Evolutionary conservation across 371 early-diverging fungal genomes (phyloP).

Genomic region (Nematocida ironsii): DNA sequence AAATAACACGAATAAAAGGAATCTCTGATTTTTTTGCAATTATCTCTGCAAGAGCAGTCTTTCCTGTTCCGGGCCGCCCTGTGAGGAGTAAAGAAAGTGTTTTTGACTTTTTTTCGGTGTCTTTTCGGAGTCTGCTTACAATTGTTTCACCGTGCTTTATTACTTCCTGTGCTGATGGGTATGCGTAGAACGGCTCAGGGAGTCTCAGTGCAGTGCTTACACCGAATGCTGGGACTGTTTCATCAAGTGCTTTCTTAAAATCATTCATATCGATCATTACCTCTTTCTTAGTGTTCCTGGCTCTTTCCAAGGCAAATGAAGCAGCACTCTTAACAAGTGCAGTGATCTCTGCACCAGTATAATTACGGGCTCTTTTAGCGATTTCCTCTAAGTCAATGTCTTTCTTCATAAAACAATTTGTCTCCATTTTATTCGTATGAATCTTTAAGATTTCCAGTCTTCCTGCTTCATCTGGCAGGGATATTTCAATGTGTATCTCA

Average conservation of each 20-base stretch:
- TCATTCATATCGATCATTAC: conserved; percentile 85
- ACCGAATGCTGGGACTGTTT: conserved; percentile 95
- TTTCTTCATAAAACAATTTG: conserved; percentile 77
- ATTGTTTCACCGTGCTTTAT: conserved; percentile 74
- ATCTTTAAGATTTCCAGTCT: conserved; percentile 79
- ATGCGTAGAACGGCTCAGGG: conserved; percentile 75
- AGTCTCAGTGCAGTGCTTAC: conserved; percentile 71
- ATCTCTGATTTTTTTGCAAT: conserved; percentile 86
- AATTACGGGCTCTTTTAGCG: conserved; percentile 89
- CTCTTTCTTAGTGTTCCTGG: conserved; percentile 74
- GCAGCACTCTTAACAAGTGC: conserved; percentile 93
- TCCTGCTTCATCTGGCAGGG: conserved; percentile 75
- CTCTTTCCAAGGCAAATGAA: conserved; percentile 96
- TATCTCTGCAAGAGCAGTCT: conserved; percentile 91
- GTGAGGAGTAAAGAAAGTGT: conserved; percentile 74
- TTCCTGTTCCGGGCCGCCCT: conserved; percentile 84
- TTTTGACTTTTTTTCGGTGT: conserved; percentile 65
- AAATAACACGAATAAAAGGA: conserved; percentile 94
- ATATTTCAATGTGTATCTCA: conserved; percentile 71
- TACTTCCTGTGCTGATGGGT: conserved; percentile 79
- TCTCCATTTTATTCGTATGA: conserved; percentile 79
- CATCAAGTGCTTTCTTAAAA: conserved; percentile 85
- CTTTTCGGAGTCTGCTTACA: conserved; percentile 68
- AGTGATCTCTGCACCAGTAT: conserved; percentile 96
- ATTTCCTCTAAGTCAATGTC: conserved; percentile 84